Percentiles rank a stretch among this genome's conserved stretches.
phyloP scores from a whole-genome alignment of 768 basidiomycete genomes.

The Dendrothele bispora region DNA sequence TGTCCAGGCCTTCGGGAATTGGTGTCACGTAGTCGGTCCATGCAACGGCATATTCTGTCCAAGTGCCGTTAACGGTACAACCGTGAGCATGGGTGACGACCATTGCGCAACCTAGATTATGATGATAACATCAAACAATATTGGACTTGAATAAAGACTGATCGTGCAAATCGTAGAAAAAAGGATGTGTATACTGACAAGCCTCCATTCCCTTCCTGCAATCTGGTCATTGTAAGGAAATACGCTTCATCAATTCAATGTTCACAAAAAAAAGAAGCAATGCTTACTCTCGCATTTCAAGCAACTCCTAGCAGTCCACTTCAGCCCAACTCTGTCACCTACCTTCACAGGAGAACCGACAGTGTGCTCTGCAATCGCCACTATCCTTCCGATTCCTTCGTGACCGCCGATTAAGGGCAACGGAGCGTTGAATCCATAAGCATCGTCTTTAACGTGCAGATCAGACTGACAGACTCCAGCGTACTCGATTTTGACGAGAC shows the following conservation, averaged over 20 bases:
- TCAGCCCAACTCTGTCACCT: conserved; percentile 79
- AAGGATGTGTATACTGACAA: conserved; percentile 13
- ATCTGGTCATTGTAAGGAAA: conserved; percentile 49
- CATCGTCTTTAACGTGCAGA: conserved; percentile 62
- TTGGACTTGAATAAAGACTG: neutral
- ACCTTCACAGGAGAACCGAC: conserved; percentile 49
- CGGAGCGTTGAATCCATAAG: conserved; percentile 57
- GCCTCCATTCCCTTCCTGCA: conserved; percentile 69
- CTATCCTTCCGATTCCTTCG: conserved; percentile 75
- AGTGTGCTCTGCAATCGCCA: conserved; percentile 72
- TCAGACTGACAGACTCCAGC: conserved; percentile 79
- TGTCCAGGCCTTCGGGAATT: conserved; percentile 66
- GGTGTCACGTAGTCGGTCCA: conserved; percentile 71
- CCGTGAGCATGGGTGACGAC: conserved; percentile 51
- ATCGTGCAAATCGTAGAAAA: neutral
- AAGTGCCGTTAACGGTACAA: conserved; percentile 68
- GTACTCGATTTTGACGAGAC: conserved; percentile 70
- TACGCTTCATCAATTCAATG: neutral
- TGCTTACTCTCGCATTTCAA: too few species aligned
- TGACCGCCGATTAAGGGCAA: conserved; percentile 74
- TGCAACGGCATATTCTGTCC: conserved; percentile 65
- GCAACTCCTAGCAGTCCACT: conserved; percentile 55
- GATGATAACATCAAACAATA: neutral
- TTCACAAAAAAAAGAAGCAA: neutral
- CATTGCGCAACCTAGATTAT: conserved; percentile 45